phyloP scores from a whole-genome alignment of 176 grass and related monocot genomes.

The Ananas comosus region DNA sequence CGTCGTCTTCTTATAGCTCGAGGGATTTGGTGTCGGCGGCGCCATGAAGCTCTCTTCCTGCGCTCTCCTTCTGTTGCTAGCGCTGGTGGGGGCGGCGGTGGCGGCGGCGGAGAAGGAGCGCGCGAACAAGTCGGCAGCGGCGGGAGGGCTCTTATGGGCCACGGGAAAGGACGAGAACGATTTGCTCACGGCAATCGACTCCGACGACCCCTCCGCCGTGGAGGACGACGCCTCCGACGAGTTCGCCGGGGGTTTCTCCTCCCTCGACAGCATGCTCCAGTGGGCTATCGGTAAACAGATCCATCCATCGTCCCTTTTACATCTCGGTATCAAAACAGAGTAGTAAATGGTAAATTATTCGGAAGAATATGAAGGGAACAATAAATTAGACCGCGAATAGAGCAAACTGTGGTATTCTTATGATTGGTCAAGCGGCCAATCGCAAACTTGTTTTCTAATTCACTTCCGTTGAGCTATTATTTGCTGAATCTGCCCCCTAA shows the following conservation, averaged over 20 bases:
- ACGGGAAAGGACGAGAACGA: conserved; percentile 46
- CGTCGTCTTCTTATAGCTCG: neutral
- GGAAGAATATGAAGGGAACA: too few species aligned
- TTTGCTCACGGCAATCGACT: conserved; percentile 21
- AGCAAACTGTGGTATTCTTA: too few species aligned
- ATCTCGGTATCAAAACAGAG: neutral
- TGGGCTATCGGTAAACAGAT: conserved; percentile 73
- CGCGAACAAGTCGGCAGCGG: conserved; percentile 32
- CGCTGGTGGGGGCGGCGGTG: conserved; percentile 7
- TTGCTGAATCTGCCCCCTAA: too few species aligned
- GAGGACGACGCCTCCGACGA: conserved; percentile 44
- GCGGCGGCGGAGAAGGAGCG: conserved; percentile 21
- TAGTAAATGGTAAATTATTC: neutral
- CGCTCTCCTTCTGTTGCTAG: conserved; percentile 4
- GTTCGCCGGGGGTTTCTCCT: conserved; percentile 64
- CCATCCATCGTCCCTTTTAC: neutral
- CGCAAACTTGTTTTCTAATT: too few species aligned
- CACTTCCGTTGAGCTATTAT: too few species aligned
- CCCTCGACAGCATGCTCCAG: conserved; percentile 88
- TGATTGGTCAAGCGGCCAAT: too few species aligned
- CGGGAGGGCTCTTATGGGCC: conserved; percentile 17
- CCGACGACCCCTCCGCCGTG: conserved; percentile 5
- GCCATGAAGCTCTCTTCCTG: neutral
- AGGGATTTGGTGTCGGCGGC: neutral
- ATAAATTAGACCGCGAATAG: too few species aligned